Base-by-base conservation (phyloP, 148 eudicot genomes). In the Persicaria tinctoria region DNA sequence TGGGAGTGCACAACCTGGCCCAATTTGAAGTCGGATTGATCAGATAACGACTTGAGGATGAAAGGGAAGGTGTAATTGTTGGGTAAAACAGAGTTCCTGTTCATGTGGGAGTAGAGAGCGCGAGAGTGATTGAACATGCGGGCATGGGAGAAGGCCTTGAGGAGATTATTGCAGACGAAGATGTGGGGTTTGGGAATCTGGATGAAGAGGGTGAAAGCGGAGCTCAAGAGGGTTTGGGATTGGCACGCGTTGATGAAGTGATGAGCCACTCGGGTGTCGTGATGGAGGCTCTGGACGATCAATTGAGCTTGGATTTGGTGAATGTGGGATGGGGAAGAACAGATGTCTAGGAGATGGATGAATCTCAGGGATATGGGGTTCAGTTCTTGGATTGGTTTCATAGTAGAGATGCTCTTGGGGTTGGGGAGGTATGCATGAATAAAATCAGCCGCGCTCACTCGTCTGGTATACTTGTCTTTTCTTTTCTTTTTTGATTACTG, bases 61-160 rank as follows among this genome's bases (percentile, higher is more conserved):
- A 83, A 88, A 6, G 92, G 89, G 63, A 82, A 86, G 2, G 90
- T 87, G 59, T 80, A 86, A 75, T 76, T 76, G 70, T 89, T 79
- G 10, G 93, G 90, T 55, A 77, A 79, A 8, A 89, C 72, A 9
- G 72, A 78, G 72, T 80, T 76, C 27, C 45, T 77, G 46, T 73
- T 71, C 86, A 88, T 88, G 74, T 77, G 80, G 79, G 80, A 13
- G 79, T 81, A 86, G 5, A 84, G 47, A 6, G 74, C 70, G 0
- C 82, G n/a, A 5, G 92, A 73, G 45, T 79, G 60, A 38, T 11
- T 41, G 68, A 77, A 83, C 49, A 27, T 57, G 23, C 75, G 68
- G 72, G 80, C 46, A 55, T 78, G 86, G 49, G 86, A 81, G 27
- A 82, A 76, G 66, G 82, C 82, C 77, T 51, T 72, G 32, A 85